These are phyloP conservation scores for Paracamarosporium sp. DNA, from an alignment of 2,329 filamentous ascomycete genomes.

Conservation along the genomic window DNA sequence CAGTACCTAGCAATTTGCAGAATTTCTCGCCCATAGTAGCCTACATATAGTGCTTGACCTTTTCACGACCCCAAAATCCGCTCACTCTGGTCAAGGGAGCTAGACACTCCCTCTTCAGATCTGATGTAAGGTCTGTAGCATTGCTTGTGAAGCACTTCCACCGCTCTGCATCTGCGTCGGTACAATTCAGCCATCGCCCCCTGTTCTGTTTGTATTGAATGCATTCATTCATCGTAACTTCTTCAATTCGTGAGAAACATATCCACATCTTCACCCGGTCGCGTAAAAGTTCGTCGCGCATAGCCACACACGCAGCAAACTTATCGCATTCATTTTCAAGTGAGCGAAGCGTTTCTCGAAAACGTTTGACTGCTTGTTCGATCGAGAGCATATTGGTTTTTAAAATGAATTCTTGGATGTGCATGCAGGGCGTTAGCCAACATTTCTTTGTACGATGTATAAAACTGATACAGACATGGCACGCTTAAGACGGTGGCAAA, in stretches of 20 bases:
- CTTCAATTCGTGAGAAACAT: slow-evolving; percentile 4
- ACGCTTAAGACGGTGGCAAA: too few species aligned
- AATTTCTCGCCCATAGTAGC: slow-evolving; percentile 16
- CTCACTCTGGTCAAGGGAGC: slow-evolving; percentile 14
- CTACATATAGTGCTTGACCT: slow-evolving; percentile 19
- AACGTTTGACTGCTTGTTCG: background rate
- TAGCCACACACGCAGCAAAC: slow-evolving; percentile 2
- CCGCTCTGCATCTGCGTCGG: slow-evolving; percentile 10
- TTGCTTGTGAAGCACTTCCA: slow-evolving; percentile 15
- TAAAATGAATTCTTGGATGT: too few species aligned
- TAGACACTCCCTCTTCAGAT: slow-evolving; percentile 15
- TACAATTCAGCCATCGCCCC: background rate
- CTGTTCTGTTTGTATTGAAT: slow-evolving; percentile 6
- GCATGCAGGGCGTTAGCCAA: too few species aligned
- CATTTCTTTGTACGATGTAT: too few species aligned
- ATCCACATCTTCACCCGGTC: background rate
- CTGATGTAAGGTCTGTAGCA: slow-evolving; percentile 6
- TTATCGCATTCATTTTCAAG: slow-evolving; percentile 3
- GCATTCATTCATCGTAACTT: slow-evolving; percentile 12
- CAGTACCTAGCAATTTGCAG: slow-evolving; percentile 17
- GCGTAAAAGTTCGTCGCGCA: slow-evolving; percentile 2
- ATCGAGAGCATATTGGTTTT: too few species aligned
- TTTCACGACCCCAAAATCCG: slow-evolving; percentile 13
- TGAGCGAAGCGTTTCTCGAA: background rate
- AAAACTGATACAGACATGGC: too few species aligned